Percentiles rank a stretch among this genome's conserved stretches.
Evolutionary conservation across 495 filamentous ascomycete genomes (phyloP).

Genomic region (Penicillium atrosanguineum): DNA sequence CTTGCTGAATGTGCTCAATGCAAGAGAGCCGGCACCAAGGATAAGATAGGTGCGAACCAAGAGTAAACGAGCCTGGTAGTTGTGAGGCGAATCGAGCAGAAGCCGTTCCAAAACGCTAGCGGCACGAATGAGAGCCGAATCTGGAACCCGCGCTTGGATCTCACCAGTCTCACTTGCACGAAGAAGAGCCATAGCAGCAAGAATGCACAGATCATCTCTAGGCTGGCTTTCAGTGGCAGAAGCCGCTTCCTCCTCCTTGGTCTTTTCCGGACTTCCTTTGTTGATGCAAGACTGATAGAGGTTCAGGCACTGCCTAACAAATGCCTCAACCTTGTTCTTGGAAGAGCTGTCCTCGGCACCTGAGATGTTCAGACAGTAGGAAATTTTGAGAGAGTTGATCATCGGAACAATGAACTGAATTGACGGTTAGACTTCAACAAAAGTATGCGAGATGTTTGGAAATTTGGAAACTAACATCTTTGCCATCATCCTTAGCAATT

Average conservation of each 20-base stretch:
- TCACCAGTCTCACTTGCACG: conserved; percentile 30
- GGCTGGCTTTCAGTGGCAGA: conserved; percentile 54
- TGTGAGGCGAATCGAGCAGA: conserved; percentile 51
- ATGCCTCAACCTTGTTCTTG: conserved; percentile 36
- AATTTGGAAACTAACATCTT: conserved; percentile 28
- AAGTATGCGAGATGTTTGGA: neutral
- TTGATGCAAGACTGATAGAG: conserved; percentile 34
- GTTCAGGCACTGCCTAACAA: conserved; percentile 46
- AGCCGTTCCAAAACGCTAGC: conserved; percentile 50
- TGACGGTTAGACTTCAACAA: conserved; percentile 3
- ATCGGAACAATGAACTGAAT: conserved; percentile 28
- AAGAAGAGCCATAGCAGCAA: conserved; percentile 56
- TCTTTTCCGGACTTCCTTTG: conserved; percentile 4
- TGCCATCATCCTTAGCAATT: conserved; percentile 21
- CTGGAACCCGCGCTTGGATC: conserved; percentile 18
- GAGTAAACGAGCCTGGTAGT: conserved; percentile 56
- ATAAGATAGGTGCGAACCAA: conserved; percentile 54
- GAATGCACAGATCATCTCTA: conserved; percentile 54
- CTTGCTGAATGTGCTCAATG: conserved; percentile 51
- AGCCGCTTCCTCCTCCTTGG: conserved; percentile 8
- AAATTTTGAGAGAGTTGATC: conserved; percentile 56
- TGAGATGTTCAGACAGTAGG: conserved; percentile 53
- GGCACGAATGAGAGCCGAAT: conserved; percentile 49
- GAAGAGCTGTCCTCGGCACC: conserved; percentile 35
- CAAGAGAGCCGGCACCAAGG: conserved; percentile 53